Conservation (phyloP, 768 basidiomycete genomes). For the Lentinula sp. region DNA sequence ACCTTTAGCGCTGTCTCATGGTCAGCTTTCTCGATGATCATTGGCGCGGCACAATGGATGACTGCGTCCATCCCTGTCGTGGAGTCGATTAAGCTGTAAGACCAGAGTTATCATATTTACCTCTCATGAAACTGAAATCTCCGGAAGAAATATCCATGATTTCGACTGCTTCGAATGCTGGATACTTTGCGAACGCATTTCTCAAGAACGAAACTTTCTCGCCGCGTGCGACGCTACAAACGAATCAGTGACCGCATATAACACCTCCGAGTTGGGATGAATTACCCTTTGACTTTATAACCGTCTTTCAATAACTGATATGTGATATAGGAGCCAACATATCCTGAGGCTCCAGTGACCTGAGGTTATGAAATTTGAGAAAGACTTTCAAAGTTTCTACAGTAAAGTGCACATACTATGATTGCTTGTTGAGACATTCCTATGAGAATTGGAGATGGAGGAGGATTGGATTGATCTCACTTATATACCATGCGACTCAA, state of each 20-base stretch:
- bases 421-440: neutral
- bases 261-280: no score
- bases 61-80: neutral
- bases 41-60: conserved; percentile 1
- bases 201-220: conserved; percentile 2
- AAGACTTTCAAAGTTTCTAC: neutral
- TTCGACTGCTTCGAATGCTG: conserved; percentile 11
- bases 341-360: conserved; percentile 16
- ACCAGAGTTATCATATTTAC: neutral
- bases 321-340: conserved; percentile 12
- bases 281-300: conserved; percentile 11
- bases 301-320: conserved; percentile 13
- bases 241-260: neutral
- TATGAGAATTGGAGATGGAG: no score
- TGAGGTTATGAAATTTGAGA: neutral
- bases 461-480: no score
- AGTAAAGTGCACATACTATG: neutral
- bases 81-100: neutral
- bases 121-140: conserved; percentile 5
- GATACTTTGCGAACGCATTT: conserved; percentile 2
- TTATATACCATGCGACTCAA: no score
- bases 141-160: conserved; percentile 10
- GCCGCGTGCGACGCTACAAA: conserved; percentile 5
- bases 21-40: neutral
- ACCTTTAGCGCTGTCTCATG: conserved; percentile 1